Conservation (phyloP, 2,329 filamentous ascomycete genomes). For the Scedosporium dehoogii region DNA sequence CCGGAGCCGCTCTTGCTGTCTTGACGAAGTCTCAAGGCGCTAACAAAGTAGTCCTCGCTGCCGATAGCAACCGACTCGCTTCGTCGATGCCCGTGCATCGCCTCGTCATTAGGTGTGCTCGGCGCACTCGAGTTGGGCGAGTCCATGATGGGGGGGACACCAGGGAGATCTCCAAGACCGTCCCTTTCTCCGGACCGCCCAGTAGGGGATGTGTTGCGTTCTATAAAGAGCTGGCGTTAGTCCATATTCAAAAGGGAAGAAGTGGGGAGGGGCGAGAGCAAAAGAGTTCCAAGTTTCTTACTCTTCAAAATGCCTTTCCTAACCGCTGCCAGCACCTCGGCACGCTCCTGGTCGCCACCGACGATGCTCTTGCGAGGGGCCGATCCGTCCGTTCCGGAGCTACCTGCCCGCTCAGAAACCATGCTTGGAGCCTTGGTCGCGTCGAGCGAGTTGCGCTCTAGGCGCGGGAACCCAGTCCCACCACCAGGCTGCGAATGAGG, state of each 20-base stretch:
- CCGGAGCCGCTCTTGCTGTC: constrained; percentile 73
- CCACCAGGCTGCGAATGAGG: constrained; percentile 52
- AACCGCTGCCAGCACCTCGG: constrained; percentile 83
- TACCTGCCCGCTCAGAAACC: constrained; percentile 40
- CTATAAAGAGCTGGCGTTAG: background rate
- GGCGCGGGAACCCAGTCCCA: constrained; percentile 71
- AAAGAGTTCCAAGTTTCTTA: constrained; percentile 25
- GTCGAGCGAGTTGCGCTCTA: constrained; percentile 76
- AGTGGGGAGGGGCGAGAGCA: background rate
- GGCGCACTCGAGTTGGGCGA: constrained; percentile 79
- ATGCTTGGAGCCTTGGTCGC: constrained; percentile 38
- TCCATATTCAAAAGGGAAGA: no score
- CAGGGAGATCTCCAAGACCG: constrained; percentile 33
- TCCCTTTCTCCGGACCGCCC: background rate
- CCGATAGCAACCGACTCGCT: constrained; percentile 63
- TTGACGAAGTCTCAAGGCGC: constrained; percentile 60
- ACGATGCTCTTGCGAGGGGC: constrained; percentile 76
- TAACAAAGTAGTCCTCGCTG: constrained; percentile 84
- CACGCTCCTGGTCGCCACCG: constrained; percentile 79
- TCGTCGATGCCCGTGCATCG: constrained; percentile 50
- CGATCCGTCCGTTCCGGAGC: constrained; percentile 50
- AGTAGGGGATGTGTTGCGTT: background rate
- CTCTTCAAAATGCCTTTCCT: constrained; percentile 95
- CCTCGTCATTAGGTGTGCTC: constrained; percentile 76
- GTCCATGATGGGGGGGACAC: constrained; percentile 56